A percentile compares a stretch with the other conserved stretches of the same genome.
phyloP scores from a whole-genome alignment of 2,329 filamentous ascomycete genomes.

The Colletotrichum siamense region DNA sequence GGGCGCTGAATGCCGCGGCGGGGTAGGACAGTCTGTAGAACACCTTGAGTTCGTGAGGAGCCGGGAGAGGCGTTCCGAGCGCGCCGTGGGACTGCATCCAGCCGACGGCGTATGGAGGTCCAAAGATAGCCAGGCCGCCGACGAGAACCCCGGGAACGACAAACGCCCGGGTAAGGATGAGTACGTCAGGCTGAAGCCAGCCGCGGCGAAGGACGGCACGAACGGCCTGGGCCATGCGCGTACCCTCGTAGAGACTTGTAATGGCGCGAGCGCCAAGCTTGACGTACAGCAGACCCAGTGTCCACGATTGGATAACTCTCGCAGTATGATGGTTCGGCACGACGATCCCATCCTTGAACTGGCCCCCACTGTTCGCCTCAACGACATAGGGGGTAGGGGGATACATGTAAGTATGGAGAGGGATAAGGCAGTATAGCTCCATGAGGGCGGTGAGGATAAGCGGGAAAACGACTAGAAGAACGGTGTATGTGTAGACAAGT shows the following conservation, averaged over 20 bases:
- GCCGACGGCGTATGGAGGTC: constrained; percentile 50
- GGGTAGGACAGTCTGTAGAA: constrained; percentile 75
- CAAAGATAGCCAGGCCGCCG: constrained; percentile 65
- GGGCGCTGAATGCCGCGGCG: constrained; percentile 47
- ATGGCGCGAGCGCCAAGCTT: constrained; percentile 78
- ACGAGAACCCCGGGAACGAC: constrained; percentile 75
- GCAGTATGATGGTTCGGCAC: constrained; percentile 65
- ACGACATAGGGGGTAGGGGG: constrained; percentile 26
- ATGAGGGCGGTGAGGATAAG: constrained; percentile 79
- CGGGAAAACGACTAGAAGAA: constrained; percentile 81
- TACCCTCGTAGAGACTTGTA: constrained; percentile 69
- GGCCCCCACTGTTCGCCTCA: constrained; percentile 28
- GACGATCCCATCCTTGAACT: constrained; percentile 18
- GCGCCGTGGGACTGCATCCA: constrained; percentile 25
- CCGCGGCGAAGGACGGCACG: constrained; percentile 76
- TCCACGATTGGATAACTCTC: constrained; percentile 92
- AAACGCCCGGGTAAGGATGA: constrained; percentile 83
- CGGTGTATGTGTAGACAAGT: constrained; percentile 76
- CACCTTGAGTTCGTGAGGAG: constrained; percentile 29
- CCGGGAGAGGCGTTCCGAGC: constrained; percentile 21
- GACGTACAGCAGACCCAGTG: constrained; percentile 87
- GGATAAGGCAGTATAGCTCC: constrained; percentile 88
- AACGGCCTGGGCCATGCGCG: constrained; percentile 76
- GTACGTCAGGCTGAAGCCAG: constrained; percentile 79
- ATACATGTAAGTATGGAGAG: constrained; percentile 80